Evolutionary conservation across 768 basidiomycete species (phyloP), one percentile per base, ranked within the genome.

Genomic region (Tylopilus rubrobrunneus): DNA sequence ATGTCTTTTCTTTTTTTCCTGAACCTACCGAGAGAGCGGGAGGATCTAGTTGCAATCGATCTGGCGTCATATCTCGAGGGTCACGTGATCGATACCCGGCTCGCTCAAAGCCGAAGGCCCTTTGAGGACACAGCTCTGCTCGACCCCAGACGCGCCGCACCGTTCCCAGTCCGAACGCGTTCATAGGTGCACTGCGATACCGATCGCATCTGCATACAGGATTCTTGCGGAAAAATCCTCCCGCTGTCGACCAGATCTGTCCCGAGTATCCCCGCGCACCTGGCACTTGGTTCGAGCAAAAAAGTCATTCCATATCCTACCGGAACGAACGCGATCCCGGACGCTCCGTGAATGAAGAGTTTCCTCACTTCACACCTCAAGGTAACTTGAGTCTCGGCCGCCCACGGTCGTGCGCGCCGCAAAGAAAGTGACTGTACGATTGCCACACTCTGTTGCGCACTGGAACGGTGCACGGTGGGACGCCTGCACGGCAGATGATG

Each of bases 21-120:
- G 31, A 31, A 31, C 31, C 31, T 31, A 31, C 31, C 31, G 31
- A 31, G 31, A 31, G 7, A 8, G 7, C 10, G 31, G 31, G 31
- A 31, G 31, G 31, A 31, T 31, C 31, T 31, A 19, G 19, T 31
- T 4, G 31, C 4, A 31, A 31, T 31, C 31, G 7, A 31, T 31
- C 31, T 5, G 31, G 31, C 7, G 31, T 31, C 31, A 31, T 37
- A 41, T 55, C 48, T 39, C 23, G n/a, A 9, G 17, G 23, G 47
- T 62, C 61, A 62, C 61, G 57, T 62, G 61, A 28, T 14, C 43
- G 28, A 6, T 42, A 19, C 19, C 19, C 19, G 19, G 19, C 19
- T 19, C 19, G 19, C 19, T 19, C 19, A 19, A 19, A 19, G 19
- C 19, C 19, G 19, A 19, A 19, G 19, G 19, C 19, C 19, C 19